Conservation (phyloP, 441 rosid species). For the Daphne laureola region DNA sequence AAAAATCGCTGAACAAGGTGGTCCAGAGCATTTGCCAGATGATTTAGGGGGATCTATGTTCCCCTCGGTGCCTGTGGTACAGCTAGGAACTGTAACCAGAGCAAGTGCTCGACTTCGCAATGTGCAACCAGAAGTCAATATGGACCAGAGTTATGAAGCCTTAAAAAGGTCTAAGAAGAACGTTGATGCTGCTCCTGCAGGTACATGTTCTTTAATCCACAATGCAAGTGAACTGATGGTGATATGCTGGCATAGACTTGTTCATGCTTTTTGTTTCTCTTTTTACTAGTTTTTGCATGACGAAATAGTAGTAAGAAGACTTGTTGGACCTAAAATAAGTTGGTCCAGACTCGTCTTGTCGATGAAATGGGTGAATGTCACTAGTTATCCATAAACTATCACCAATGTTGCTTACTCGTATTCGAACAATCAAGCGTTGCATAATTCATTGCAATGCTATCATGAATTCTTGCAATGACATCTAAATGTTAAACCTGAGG, state of each 20-base stretch:
- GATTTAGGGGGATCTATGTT: slow-evolving; percentile 60
- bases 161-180: slow-evolving; percentile 74
- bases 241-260: too few relatives aligned
- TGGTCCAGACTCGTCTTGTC: too few relatives aligned
- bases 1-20: slow-evolving; percentile 86
- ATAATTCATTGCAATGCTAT: too few relatives aligned
- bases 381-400: too few relatives aligned
- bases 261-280: neutral
- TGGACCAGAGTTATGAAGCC: slow-evolving; percentile 67
- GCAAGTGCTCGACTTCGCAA: slow-evolving; percentile 95
- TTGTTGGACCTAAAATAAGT: too few relatives aligned
- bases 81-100: slow-evolving; percentile 75
- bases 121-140: slow-evolving; percentile 78
- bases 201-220: slow-evolving; percentile 23
- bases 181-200: slow-evolving; percentile 43
- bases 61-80: slow-evolving; percentile 69
- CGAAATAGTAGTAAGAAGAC: too few relatives aligned
- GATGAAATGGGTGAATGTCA: too few relatives aligned
- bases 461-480: too few relatives aligned
- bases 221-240: too few relatives aligned
- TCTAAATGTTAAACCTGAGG: too few relatives aligned
- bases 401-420: too few relatives aligned
- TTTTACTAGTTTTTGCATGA: neutral
- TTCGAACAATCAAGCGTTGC: too few relatives aligned
- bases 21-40: slow-evolving; percentile 74